These are phyloP conservation scores for Colletotrichum camelliae DNA, from an alignment of 2,329 filamentous ascomycete species.

Conservation along the genomic window DNA sequence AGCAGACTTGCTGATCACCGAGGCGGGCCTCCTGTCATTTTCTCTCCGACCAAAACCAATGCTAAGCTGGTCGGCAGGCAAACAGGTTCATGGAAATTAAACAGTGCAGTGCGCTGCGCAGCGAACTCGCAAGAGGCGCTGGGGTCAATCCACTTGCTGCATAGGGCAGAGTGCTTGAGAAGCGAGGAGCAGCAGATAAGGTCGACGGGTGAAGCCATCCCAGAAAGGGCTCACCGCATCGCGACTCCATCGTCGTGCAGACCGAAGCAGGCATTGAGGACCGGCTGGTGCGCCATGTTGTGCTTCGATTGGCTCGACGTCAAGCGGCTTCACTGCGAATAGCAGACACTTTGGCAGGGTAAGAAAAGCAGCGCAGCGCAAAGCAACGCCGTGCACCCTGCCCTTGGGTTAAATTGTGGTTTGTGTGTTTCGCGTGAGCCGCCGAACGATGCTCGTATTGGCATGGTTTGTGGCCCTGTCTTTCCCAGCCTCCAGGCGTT, in stretches of 20 bases:
- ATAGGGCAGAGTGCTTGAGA: not conserved
- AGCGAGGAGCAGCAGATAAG: not conserved
- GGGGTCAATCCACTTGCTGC: not conserved
- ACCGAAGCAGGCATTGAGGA: constrained; percentile 8
- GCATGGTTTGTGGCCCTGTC: not conserved
- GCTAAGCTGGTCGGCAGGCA: not conserved
- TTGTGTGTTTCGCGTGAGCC: constrained; percentile 4
- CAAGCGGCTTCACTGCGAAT: not conserved
- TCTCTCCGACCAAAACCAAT: not conserved
- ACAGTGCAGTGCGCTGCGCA: not conserved
- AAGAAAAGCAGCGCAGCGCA: not conserved
- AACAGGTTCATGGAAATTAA: not conserved
- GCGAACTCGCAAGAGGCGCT: not conserved
- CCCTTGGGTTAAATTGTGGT: not conserved
- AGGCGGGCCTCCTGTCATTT: not conserved
- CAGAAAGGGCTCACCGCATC: constrained; percentile 16
- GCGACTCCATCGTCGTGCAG: constrained; percentile 17
- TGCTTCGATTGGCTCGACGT: constrained; percentile 9
- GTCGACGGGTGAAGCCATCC: not conserved
- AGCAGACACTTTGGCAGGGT: not conserved
- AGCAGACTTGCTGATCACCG: constrained; percentile 7
- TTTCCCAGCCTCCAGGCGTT: not conserved
- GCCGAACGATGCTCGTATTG: not conserved
- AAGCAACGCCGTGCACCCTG: not conserved
- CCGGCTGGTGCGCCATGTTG: not conserved